A percentile compares a stretch with the other conserved stretches of the same genome.
Conservation (phyloP, 768 basidiomycete species). For the Leccinellum albellum region DNA sequence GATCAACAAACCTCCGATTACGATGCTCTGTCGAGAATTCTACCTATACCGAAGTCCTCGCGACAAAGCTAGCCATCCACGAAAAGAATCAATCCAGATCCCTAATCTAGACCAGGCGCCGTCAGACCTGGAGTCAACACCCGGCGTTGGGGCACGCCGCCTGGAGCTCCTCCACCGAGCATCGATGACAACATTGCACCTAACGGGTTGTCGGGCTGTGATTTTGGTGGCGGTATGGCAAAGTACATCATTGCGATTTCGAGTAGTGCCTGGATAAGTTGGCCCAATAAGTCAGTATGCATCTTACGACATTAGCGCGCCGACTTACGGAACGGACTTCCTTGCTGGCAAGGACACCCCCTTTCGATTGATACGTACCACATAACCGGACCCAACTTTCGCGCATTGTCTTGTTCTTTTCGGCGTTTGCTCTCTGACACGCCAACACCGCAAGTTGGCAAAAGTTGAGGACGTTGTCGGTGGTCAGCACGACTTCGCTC, state of each 20-base stretch:
- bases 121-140: conserved; percentile 29
- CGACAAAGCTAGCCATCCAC: conserved; percentile 6
- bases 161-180: conserved; percentile 66
- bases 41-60: conserved; percentile 7
- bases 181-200: conserved; percentile 87
- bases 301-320: background rate
- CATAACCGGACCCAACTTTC: conserved; percentile 85
- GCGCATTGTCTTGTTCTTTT: conserved; percentile 69
- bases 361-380: conserved; percentile 76
- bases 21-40: conserved; percentile 1
- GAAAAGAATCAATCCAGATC: conserved; percentile 7
- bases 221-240: conserved; percentile 75
- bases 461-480: conserved; percentile 79
- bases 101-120: conserved; percentile 28
- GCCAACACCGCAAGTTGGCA: conserved; percentile 83
- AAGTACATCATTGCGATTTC: conserved; percentile 80
- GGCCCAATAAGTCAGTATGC: background rate
- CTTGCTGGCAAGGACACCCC: conserved; percentile 54
- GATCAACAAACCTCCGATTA: conserved; percentile 6
- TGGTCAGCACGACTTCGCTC: conserved; percentile 72
- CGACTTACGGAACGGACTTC: conserved; percentile 62
- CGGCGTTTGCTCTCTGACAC: conserved; percentile 84
- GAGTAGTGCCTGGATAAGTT: conserved; percentile 49
- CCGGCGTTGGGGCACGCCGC: conserved; percentile 25
- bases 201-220: conserved; percentile 71